A percentile compares a stretch with the other conserved stretches of the same genome.
Evolutionary conservation across 169 alveolate species (phyloP).

Genomic region (Plasmodium berghei): DNA sequence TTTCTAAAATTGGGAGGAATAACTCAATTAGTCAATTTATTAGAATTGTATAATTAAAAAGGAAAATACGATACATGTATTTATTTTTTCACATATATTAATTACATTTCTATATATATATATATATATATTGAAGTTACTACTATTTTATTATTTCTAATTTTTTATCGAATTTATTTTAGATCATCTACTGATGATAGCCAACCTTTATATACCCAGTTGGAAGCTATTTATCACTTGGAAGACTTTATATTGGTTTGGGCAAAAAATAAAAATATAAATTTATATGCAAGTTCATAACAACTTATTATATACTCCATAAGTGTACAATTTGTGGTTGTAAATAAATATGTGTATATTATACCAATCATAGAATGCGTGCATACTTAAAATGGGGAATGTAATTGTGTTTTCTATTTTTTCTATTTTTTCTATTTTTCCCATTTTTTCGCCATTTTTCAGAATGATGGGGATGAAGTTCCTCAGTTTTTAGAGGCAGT

Average conservation of each 20-base stretch:
- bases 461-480: constrained; percentile 84
- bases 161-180: constrained; percentile 9
- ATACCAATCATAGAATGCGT: neutral
- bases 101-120: neutral
- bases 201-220: constrained; percentile 88
- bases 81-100: neutral
- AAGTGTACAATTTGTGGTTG: neutral
- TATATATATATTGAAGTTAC: neutral
- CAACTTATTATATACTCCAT: neutral
- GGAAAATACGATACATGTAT: neutral
- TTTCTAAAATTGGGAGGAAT: constrained; percentile 90
- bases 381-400: too few species aligned
- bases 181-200: constrained; percentile 80
- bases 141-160: constrained; percentile 3
- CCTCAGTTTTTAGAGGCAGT: constrained; percentile 86
- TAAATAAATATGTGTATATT: neutral
- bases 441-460: neutral
- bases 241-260: constrained; percentile 90
- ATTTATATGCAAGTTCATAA: neutral
- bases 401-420: neutral
- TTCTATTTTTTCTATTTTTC: neutral
- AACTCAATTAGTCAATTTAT: constrained; percentile 83
- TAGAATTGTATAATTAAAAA: constrained; percentile 74
- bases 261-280: neutral
- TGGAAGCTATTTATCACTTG: constrained; percentile 92